Evolutionary conservation across 257 asterid species (phyloP), one percentile per base, ranked within the genome.

Genomic region (Plantago elongata): DNA sequence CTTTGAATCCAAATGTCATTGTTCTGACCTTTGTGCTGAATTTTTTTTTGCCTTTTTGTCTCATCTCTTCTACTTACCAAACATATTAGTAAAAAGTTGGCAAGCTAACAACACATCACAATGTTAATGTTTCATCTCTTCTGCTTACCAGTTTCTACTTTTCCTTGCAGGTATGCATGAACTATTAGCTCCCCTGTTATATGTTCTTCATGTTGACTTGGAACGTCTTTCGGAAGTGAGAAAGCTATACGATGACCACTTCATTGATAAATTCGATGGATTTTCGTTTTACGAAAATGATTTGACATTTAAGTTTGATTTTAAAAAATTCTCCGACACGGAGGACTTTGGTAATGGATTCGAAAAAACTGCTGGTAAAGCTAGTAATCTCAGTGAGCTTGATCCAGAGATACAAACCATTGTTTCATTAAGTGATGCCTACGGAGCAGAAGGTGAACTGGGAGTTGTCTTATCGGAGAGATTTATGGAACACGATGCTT

Each of bases 401-500:
- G 95, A 90, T 67, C 90, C 93, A 14, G 80, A 69, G 65, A 72
- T 79, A 61, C 93, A 87, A 72, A 70, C 81, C 44, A 78, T 83
- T 65, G 77, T 90, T 75, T 72, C 78, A 61, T 77, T 90, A 48
- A 78, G 88, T 17, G 97, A 90, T 73, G 95, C 95, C 66, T 90
- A 90, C 61, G 97, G 97, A 13, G 93, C 96, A 44, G 97, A 90
- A 72, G 96, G 96, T 63, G 97, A 87, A 77, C 90, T 90, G 40
- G 97, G 97, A 45, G 75, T 85, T 27, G 90, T 87, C 62, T 69
- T 90, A 56, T 90, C 97, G 0, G 90, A 85, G 73, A 90, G 85
- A 73, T 87, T 90, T 68, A 80, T 82, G 87, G 97, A 90, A 76
- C 97, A 90, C 44, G 97, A 90, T 57, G 95, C 93, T 3, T 90